Evolutionary conservation across 257 asterid genomes (phyloP), one percentile per base, ranked within the genome.

Genomic region (Nyctanthes arbortristis): DNA sequence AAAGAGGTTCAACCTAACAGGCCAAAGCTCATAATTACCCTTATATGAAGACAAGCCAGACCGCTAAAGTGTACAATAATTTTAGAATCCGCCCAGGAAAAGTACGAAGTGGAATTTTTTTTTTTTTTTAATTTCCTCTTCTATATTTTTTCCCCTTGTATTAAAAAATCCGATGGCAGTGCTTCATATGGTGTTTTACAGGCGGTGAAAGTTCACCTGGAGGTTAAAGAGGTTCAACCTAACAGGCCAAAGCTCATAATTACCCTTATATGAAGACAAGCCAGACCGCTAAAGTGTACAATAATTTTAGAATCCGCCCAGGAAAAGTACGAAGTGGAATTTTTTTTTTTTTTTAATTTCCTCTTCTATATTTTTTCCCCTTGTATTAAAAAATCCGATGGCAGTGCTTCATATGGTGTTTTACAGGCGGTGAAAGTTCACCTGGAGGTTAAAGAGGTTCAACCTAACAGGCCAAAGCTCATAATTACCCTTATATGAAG

Each of bases 401-500:
- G 85, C 11, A 77, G 85, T 61, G 78, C 66, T 52, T 79, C 88
- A 14, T 93, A 87, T 57, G 86, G 97, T 35, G 90, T 91, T 69
- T 81, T 93, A 63, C 94, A 89, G 75, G 82, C 87, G 0, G 96
- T 93, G 77, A 83, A 65, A 67, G 82, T 93, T 77, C 97, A 89
- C 73, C 78, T 93, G 92, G 96, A 93, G 77, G 99, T 93, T 34
- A 92, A 84, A 10, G 94, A 87, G 84, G 96, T 94, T 10, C 97
- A 93, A 78, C 98, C 98, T n/a, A 85, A 90, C 79, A 78, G 98
- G 78, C 97, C 97, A 3, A 89, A 90, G 75, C 98, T 93, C n/a
- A 83, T 91, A 67, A 91, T 93, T 58, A 81, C 96, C 25, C 87
- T 93, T 49, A 63, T 79, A 65, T 85, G 58, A 81, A 62, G 40